Evolutionary conservation across 2,329 filamentous ascomycete genomes (phyloP), one percentile per base, ranked within the genome.

Genomic region (Coniochaeta hoffmannii): DNA sequence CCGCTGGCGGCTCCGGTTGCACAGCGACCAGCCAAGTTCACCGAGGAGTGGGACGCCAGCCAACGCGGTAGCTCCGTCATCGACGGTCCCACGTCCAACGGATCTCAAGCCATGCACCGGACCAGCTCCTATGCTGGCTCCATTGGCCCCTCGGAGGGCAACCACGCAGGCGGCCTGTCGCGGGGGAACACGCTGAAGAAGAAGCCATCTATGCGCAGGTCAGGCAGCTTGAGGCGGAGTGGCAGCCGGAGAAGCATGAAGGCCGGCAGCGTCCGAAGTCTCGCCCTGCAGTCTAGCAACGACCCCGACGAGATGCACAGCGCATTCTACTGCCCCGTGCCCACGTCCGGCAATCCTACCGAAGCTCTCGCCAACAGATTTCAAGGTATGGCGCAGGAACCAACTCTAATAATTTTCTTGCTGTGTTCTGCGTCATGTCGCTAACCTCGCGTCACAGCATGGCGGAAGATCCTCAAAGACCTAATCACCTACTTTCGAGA

Each of bases 391-490:
- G 68, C 12, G 35, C 26, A 50, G 12, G 10, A 8, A 4, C 19
- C 41, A 5, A 15, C 35, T 49, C 11, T 54, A 34, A 19, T 4
- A 2, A 28, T 6, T 11, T 34, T 50, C 32, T 4, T 4, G 14
- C 15, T 32, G 30, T 34, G 15, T n/a, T 50, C 24, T 11, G 44
- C 44, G 15, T n/a, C n/a, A n/a, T n/a, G 24, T 34, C 11, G 30
- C 49, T 51, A 34, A 51, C 49, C 46, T 46, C 22, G 41, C 53
- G n/a, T 53, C 55, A 55, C 63, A 95, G 91, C 89, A 53, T 99
- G 94, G 94, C 85, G 94, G 64, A 96, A 96, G 75, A 81, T 97
- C 14, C 81, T 99, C 54, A 97, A 97, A 69, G 92, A 97, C 62
- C 79, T 97, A 46, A 96, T 97, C 61, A 76, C 88, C 56, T 97